Evolutionary conservation across 495 filamentous ascomycete species (phyloP), one percentile per base, ranked within the genome.

Genomic region (Penicillium fimorum): DNA sequence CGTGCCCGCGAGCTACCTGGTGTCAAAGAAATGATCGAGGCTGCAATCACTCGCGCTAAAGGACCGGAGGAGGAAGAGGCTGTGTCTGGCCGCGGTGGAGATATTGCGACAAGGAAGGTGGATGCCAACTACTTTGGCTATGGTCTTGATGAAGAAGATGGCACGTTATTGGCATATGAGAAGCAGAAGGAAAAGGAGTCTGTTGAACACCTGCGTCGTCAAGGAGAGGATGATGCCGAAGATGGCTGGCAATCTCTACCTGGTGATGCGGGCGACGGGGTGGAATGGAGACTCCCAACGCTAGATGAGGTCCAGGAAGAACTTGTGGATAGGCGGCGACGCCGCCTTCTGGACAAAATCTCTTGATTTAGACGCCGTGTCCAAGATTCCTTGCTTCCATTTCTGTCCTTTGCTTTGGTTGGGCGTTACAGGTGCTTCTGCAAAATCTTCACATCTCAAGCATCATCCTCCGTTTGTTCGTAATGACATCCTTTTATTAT

Each of bases 81-180:
- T 72, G 20, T 80, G 82, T 65, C 87, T 80, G 65, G 90, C 83
- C 71, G 73, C 44, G 78, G 83, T 43, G 76, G 77, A 41, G 91
- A 96, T 65, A 71, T 97, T 72, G 74, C 73, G 56, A 79, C 91
- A 57, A 86, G 81, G 75, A 82, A 87, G 60, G 92, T 97, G 4
- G 91, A 98, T 79, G 95, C 95, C 18, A 87, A 86, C 46, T 98
- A 98, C 65, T 98, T 96, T 66, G 94, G 94, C 32, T 98, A 96
- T 70, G 90, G 91, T 62, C 81, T 93, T 24, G 91, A 92, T 65
- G 94, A 97, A 71, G 94, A 97, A 72, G 94, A 97, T 72, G 91
- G 89, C 0, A 83, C 81, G 45, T 66, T 97, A 65, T 65, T 97
- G 54, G 84, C 75, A 46, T 97, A 96, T 68, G 94, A 98, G 74